Evolutionary conservation across 2,329 filamentous ascomycete genomes (phyloP).

Genomic region (Cladosporium sp.): DNA sequence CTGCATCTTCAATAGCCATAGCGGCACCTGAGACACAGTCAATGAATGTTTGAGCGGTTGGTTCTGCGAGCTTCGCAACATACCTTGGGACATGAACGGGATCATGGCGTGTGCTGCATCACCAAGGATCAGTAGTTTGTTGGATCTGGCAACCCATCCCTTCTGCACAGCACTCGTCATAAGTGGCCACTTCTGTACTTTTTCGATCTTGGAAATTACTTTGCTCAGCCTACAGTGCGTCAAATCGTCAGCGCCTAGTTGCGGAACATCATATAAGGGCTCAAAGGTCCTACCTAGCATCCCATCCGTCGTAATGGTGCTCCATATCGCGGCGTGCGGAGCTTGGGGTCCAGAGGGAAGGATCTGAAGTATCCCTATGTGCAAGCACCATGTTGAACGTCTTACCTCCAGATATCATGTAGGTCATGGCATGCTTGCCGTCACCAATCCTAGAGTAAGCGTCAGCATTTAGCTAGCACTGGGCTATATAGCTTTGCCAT

Average conservation of each 20-base stretch:
- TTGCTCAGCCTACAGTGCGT: neutral
- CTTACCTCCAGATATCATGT: neutral
- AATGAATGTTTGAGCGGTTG: neutral
- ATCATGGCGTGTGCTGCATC: neutral
- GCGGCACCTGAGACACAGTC: neutral
- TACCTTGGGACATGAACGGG: neutral
- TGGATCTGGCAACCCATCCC: neutral
- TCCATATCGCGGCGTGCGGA: neutral
- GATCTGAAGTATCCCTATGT: neutral
- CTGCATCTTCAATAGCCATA: neutral
- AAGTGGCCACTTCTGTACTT: neutral
- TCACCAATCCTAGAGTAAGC: neutral
- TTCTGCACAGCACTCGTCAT: neutral
- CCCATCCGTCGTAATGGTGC: neutral
- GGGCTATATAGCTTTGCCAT: neutral
- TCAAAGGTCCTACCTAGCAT: neutral
- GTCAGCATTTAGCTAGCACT: neutral
- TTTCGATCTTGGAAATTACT: neutral
- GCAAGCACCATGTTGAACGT: neutral
- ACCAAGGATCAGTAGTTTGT: neutral
- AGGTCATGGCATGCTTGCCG: neutral
- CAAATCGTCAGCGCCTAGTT: neutral
- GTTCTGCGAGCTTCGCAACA: neutral
- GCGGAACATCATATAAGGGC: neutral
- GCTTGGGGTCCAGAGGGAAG: neutral